Evolutionary conservation across 768 basidiomycete species (phyloP).

Genomic region (Russula ochroleuca): DNA sequence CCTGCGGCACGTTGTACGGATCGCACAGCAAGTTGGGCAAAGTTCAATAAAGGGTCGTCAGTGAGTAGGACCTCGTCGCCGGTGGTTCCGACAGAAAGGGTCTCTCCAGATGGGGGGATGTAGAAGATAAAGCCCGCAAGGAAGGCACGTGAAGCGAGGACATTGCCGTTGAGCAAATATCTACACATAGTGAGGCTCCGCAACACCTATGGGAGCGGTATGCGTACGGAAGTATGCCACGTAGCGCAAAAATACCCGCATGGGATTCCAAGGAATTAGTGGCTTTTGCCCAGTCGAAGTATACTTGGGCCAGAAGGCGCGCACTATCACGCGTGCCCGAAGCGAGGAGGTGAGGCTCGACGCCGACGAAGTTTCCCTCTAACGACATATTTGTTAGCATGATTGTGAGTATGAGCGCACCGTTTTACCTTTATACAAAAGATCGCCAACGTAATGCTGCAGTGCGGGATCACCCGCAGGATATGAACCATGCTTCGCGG

Average conservation of each 20-base stretch:
- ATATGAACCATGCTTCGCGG: conserved; percentile 67
- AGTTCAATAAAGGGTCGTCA: conserved; percentile 74
- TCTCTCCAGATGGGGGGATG: conserved; percentile 46
- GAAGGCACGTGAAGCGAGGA: conserved; percentile 93
- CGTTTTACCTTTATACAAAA: conserved; percentile 72
- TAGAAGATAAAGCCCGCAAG: conserved; percentile 72
- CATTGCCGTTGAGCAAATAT: conserved; percentile 79
- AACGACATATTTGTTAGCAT: conserved; percentile 8
- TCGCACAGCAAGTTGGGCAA: conserved; percentile 81
- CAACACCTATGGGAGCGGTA: conserved; percentile 7
- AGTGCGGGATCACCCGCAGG: conserved; percentile 86
- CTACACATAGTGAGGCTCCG: conserved; percentile 37
- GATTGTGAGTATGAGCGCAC: not conserved
- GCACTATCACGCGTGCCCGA: conserved; percentile 89
- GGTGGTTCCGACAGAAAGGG: conserved; percentile 41
- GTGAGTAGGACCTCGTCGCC: conserved; percentile 64
- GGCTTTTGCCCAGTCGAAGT: conserved; percentile 69
- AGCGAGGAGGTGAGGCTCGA: conserved; percentile 79
- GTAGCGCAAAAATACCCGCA: conserved; percentile 73
- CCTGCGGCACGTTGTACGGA: conserved; percentile 87
- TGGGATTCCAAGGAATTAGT: conserved; percentile 32
- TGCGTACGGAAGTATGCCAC: conserved; percentile 80
- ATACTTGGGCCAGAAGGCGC: conserved; percentile 78
- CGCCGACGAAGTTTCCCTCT: conserved; percentile 74
- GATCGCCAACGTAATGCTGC: conserved; percentile 86